Percentiles rank a stretch among this genome's conserved stretches.
These are phyloP conservation scores for Trapa incisa DNA, from an alignment of 345 rosid species.

Conservation along the genomic window DNA sequence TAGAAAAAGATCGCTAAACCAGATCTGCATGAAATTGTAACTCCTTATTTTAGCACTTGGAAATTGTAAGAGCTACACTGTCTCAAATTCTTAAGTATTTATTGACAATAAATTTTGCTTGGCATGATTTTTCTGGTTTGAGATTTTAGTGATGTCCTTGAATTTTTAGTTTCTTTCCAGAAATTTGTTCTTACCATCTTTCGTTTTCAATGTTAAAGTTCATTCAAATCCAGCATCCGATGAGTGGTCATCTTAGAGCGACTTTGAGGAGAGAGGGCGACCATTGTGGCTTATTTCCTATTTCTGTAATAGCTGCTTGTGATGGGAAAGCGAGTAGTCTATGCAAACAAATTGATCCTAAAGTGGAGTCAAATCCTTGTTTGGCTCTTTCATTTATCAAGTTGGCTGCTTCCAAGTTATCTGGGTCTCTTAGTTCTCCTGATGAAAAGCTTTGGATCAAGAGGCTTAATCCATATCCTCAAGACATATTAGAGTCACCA, in stretches of 20 bases:
- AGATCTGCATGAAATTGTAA: not conserved
- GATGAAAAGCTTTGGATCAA: slow-evolving; percentile 36
- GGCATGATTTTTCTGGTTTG: not conserved
- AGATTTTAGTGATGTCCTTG: not conserved
- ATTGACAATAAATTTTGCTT: not conserved
- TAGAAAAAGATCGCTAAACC: not conserved
- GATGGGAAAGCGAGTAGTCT: slow-evolving; percentile 52
- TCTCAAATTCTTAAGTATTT: not conserved
- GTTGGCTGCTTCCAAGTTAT: slow-evolving; percentile 52
- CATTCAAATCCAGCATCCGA: slow-evolving; percentile 52
- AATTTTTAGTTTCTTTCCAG: not conserved
- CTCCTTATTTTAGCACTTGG: not conserved
- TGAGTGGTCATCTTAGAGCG: slow-evolving; percentile 76
- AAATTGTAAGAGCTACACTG: not conserved
- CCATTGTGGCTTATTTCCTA: slow-evolving; percentile 53
- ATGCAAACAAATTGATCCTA: slow-evolving; percentile 55
- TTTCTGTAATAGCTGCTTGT: slow-evolving; percentile 54
- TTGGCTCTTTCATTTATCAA: slow-evolving; percentile 41
- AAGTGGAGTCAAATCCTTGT: slow-evolving; percentile 47
- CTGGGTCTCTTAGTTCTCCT: slow-evolving; percentile 27
- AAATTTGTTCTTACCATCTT: not conserved
- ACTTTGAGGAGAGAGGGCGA: slow-evolving; percentile 50
- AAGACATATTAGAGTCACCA: slow-evolving; percentile 28
- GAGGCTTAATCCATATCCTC: slow-evolving; percentile 44
- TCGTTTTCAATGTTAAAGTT: slow-evolving; percentile 32